phyloP scores from a whole-genome alignment of 495 filamentous ascomycete genomes.

The Penicillium soppii region DNA sequence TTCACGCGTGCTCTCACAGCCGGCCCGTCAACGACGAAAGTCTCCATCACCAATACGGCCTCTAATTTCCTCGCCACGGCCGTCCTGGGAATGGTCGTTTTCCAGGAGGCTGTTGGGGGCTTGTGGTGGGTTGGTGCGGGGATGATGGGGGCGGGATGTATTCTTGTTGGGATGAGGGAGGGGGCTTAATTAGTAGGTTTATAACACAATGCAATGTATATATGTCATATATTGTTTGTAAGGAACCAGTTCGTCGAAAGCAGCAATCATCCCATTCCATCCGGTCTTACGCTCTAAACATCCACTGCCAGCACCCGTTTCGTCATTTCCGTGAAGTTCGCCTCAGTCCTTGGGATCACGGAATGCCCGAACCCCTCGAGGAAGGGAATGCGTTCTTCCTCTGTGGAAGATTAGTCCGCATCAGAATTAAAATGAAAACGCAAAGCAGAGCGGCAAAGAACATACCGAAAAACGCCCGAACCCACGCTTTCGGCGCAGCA shows the following conservation, averaged over 20 bases:
- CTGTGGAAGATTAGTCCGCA: constrained; percentile 1
- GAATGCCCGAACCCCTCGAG: constrained; percentile 7
- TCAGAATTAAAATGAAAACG: neutral
- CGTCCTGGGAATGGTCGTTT: constrained; percentile 73
- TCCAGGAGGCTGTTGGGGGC: constrained; percentile 67
- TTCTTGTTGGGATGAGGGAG: constrained; percentile 83
- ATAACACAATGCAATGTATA: too few species aligned
- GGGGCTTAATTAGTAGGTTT: constrained; percentile 35
- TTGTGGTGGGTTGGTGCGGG: constrained; percentile 88
- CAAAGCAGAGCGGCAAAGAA: neutral
- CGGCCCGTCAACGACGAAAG: constrained; percentile 81
- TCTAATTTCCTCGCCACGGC: constrained; percentile 92
- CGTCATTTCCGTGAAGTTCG: neutral
- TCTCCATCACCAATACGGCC: constrained; percentile 89
- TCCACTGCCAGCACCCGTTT: neutral
- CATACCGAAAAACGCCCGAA: constrained; percentile 15
- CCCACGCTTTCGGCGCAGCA: constrained; percentile 12
- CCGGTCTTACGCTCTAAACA: neutral
- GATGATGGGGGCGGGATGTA: constrained; percentile 84
- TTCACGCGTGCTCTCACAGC: constrained; percentile 79
- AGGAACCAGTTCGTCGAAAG: too few species aligned
- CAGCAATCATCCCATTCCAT: too few species aligned
- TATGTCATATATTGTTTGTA: too few species aligned
- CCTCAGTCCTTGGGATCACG: neutral
- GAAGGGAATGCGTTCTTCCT: constrained; percentile 20